Evolutionary conservation across 208 protist genomes (phyloP), one percentile per base, ranked within the genome.

Genomic region (Tritrichomonas musculus): DNA sequence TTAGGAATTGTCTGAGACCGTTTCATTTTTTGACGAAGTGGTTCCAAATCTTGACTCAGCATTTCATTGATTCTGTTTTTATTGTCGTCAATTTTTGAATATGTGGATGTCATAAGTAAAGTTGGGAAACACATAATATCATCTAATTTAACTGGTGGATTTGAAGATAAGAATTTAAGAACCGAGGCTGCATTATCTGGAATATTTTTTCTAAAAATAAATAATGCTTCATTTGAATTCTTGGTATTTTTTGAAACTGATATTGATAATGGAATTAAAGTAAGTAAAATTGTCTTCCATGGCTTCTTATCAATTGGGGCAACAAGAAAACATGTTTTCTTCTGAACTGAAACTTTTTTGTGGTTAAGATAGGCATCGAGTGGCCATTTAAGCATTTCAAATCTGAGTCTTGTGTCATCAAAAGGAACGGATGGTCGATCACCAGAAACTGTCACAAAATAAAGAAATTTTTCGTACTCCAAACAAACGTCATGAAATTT

Each of bases 401-500:
- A 88, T 33, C 47, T 25, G 27, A 88, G 41, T 1, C 33, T n/a
- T 13, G 0, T 30, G 8, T 88, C 17, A 88, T 88, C 77, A 50
- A 88, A 88, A 41, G 77, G 77, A 36, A 88, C 25, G 11, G 22
- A 53, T 20, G 47, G 20, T 11, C 44, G 33, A 39, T 44, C 41
- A 47, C 41, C 44, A n/a, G 20, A 3, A 33, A 88, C 36, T 57
- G 44, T 53, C 1, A 47, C 44, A 17, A 88, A 88, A 36, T 88
- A 88, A 20, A 88, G 47, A 17, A 88, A 88, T 17, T 88, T 88
- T 57, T 88, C 41, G 47, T 57, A 88, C 57, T 88, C 77, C 14
- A 88, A 39, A 50, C 77, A 88, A 57, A 88, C 77, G 27, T 88
- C 25, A 17, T 88, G 44, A 8, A 88, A 57, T 88, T 88, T 49